phyloP scores from a whole-genome alignment of 352 stramenopile species.

The Globisporangium sylvaticum region DNA sequence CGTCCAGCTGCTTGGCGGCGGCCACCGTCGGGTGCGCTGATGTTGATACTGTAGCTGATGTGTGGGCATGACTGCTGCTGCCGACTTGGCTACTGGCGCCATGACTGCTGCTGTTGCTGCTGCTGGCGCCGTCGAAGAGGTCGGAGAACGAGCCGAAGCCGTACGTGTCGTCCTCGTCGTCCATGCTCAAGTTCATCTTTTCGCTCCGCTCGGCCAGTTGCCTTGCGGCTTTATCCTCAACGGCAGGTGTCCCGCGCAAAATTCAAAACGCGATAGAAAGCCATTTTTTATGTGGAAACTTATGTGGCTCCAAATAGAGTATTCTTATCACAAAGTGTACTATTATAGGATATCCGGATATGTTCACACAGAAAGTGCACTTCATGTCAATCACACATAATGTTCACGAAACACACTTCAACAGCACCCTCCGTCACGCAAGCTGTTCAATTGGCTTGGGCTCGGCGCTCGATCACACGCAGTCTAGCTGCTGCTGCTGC shows the following conservation, averaged over 20 bases:
- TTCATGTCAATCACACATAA: neutral
- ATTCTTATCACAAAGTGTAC: neutral
- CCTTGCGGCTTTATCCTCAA: neutral
- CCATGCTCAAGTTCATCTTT: constrained; percentile 22
- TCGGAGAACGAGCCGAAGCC: constrained; percentile 67
- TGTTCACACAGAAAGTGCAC: neutral
- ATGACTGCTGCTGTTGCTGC: neutral
- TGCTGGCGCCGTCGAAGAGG: constrained; percentile 33
- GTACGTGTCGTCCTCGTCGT: constrained; percentile 64
- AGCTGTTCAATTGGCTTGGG: neutral
- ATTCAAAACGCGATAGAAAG: neutral
- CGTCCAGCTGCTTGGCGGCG: constrained; percentile 27
- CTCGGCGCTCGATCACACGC: neutral
- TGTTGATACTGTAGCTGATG: neutral
- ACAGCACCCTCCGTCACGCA: neutral
- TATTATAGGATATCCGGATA: neutral
- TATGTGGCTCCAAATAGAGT: neutral
- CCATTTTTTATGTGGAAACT: neutral
- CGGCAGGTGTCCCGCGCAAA: neutral
- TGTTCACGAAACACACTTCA: neutral
- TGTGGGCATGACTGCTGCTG: neutral
- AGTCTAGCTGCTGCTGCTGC: neutral
- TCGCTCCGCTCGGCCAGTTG: neutral
- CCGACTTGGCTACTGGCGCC: neutral
- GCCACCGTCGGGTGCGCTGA: neutral